Percentiles rank a stretch among this genome's conserved stretches.
These are phyloP conservation scores for Rhodomyrtus psidioides DNA, from an alignment of 441 rosid species.

Conservation along the genomic window DNA sequence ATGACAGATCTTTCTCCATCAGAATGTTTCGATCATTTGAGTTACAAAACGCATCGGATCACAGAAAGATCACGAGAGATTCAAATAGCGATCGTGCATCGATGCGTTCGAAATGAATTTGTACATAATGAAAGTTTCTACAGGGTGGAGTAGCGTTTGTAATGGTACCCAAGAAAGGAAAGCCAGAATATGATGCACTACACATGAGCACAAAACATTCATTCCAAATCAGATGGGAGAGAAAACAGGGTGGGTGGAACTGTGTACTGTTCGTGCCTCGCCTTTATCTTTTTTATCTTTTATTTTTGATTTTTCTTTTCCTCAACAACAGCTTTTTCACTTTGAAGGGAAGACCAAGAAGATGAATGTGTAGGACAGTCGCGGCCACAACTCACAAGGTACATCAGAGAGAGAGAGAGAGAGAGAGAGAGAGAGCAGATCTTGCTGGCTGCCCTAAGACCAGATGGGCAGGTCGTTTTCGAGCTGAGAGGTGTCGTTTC, in stretches of 20 bases:
- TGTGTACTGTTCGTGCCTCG: background rate
- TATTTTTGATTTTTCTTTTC: background rate
- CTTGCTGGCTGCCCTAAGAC: background rate
- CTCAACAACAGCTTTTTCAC: constrained; percentile 2
- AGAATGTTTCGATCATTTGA: background rate
- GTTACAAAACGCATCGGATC: rapidly evolving
- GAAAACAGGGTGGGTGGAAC: background rate
- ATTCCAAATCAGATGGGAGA: background rate
- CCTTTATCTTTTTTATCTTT: background rate
- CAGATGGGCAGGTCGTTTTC: background rate
- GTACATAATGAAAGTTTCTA: background rate
- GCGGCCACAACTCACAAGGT: background rate
- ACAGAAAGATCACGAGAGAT: background rate
- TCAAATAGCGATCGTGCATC: background rate
- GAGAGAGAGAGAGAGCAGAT: constrained; percentile 21
- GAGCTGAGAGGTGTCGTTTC: background rate
- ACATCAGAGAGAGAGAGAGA: constrained; percentile 5
- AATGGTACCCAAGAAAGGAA: background rate
- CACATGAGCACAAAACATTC: background rate
- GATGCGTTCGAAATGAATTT: background rate
- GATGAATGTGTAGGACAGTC: background rate
- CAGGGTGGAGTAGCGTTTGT: background rate
- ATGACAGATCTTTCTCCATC: background rate
- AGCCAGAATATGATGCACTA: background rate
- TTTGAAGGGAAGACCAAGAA: constrained; percentile 44